These are phyloP conservation scores for Echeveria elegans DNA, from an alignment of 164 flowering plant genomes.

Conservation along the genomic window DNA sequence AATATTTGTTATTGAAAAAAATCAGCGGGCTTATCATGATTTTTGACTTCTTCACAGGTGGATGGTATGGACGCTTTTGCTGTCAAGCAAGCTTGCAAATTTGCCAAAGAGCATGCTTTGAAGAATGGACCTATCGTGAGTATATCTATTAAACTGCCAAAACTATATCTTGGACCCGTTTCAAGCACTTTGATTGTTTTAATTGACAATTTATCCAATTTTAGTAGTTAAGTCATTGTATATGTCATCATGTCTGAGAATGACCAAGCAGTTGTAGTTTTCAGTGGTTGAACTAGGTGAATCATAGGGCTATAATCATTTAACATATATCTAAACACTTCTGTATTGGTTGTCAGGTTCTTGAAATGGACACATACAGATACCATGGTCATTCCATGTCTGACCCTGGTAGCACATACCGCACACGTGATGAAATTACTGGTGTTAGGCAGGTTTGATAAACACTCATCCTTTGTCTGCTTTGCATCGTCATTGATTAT, in stretches of 20 bases:
- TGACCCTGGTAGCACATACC: constrained; percentile 97
- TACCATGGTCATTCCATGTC: constrained; percentile 99
- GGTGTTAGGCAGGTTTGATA: constrained; percentile 80
- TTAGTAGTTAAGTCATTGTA: background rate
- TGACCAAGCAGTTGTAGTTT: background rate
- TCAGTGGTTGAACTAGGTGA: background rate
- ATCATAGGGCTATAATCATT: background rate
- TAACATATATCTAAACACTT: background rate
- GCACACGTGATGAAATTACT: constrained; percentile 86
- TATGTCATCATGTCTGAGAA: background rate
- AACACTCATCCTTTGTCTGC: background rate
- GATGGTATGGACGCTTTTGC: constrained; percentile 99
- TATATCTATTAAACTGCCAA: constrained; percentile 6
- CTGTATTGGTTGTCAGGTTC: constrained; percentile 44
- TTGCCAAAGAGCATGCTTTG: constrained; percentile 88
- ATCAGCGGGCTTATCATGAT: background rate
- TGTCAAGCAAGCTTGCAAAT: constrained; percentile 91
- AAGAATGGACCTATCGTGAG: constrained; percentile 96
- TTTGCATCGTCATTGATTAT: background rate
- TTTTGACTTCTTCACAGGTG: constrained; percentile 40
- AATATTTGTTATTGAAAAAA: no score
- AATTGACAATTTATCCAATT: no score
- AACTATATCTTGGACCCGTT: background rate
- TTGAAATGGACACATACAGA: constrained; percentile 99
- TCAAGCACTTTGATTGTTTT: background rate